Evolutionary conservation across 805 yeast genomes (phyloP).

Genomic region (Myxozyma sirexii): DNA sequence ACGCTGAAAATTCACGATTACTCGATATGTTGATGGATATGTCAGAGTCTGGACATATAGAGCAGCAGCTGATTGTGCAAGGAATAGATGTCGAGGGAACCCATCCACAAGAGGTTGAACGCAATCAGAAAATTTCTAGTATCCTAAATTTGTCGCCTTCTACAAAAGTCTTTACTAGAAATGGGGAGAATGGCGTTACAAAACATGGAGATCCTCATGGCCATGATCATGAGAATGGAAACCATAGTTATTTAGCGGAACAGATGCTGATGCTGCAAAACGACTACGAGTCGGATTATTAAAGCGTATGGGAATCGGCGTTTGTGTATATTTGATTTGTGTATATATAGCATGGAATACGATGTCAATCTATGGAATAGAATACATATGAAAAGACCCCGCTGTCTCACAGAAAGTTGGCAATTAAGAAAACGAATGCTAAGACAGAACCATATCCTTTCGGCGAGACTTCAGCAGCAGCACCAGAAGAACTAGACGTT

Average conservation of each 20-base stretch:
- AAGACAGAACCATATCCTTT: neutral
- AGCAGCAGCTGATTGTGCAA: conserved; percentile 1
- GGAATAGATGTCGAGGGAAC: conserved; percentile 16
- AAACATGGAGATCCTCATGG: neutral
- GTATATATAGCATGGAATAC: too few relatives aligned
- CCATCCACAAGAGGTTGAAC: conserved; percentile 11
- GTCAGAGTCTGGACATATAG: conserved; percentile 24
- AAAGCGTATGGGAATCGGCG: neutral
- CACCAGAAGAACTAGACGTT: neutral
- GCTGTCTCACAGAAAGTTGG: neutral
- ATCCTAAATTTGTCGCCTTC: neutral
- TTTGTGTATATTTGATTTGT: too few relatives aligned
- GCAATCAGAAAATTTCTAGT: conserved; percentile 5
- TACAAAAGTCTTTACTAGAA: neutral
- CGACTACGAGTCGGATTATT: conserved; percentile 25
- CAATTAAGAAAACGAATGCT: neutral
- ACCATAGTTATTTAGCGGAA: conserved; percentile 3
- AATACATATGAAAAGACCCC: neutral
- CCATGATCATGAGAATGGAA: neutral
- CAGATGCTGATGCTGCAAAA: conserved; percentile 20
- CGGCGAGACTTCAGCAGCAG: neutral
- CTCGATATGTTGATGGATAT: conserved; percentile 30
- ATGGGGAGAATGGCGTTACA: neutral
- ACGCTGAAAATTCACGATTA: conserved; percentile 27
- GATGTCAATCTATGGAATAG: too few relatives aligned